A percentile compares a stretch with the other conserved stretches of the same genome.
phyloP scores from a whole-genome alignment of 495 filamentous ascomycete species.

The Mytilinidion resinicola region DNA sequence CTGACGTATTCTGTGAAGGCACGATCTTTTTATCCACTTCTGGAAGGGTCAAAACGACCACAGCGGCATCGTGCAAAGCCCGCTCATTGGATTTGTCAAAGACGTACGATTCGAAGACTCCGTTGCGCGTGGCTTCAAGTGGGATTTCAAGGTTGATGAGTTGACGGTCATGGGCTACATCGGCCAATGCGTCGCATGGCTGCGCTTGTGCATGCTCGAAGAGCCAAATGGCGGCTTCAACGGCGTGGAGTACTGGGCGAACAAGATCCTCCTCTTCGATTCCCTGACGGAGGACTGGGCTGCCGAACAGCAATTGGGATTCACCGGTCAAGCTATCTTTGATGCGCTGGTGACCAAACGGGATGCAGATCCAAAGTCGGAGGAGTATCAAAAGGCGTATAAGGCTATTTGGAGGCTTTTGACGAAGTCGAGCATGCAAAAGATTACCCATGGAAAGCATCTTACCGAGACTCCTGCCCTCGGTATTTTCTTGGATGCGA shows the following conservation, averaged over 20 bases:
- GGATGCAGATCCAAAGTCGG: conserved; percentile 9
- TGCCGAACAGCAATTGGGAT: conserved; percentile 10
- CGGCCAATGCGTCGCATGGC: conserved; percentile 15
- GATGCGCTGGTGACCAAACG: background rate
- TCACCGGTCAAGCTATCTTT: conserved; percentile 9
- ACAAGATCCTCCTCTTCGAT: conserved; percentile 15
- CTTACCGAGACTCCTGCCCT: conserved; percentile 10
- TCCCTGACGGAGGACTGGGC: conserved; percentile 9
- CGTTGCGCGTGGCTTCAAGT: conserved; percentile 1
- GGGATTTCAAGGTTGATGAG: conserved; percentile 17
- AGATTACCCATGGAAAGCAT: conserved; percentile 12
- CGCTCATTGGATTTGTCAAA: conserved; percentile 34
- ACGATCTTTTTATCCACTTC: conserved; percentile 34
- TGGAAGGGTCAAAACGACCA: conserved; percentile 35
- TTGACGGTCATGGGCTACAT: conserved; percentile 9
- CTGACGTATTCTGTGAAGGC: conserved; percentile 7
- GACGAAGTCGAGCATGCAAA: conserved; percentile 11
- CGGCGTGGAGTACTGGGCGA: conserved; percentile 12
- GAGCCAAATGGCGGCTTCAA: conserved; percentile 19
- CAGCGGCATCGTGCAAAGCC: conserved; percentile 32
- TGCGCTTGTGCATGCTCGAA: conserved; percentile 8
- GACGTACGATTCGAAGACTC: background rate
- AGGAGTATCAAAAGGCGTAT: conserved; percentile 14
- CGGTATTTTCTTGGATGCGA: conserved; percentile 32
- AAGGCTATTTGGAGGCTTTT: conserved; percentile 10